Conservation (phyloP, 495 filamentous ascomycete genomes). For the Mytilinidion resinicola region DNA sequence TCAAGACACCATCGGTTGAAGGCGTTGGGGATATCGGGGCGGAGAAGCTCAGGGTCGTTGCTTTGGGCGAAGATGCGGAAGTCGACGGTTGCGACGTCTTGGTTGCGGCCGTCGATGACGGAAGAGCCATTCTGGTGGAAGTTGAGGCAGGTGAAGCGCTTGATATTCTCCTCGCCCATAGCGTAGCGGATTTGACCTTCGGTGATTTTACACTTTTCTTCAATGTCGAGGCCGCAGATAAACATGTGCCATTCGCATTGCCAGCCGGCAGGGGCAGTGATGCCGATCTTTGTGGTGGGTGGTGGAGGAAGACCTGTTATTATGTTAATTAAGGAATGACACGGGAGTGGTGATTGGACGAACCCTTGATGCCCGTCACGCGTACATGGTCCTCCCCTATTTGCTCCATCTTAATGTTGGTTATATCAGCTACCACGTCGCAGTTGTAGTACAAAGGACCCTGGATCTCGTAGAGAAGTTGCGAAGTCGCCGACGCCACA, state of each 20-base stretch:
- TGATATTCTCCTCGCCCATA: conserved; percentile 16
- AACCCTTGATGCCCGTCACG: conserved; percentile 17
- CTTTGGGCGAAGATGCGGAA: conserved; percentile 26
- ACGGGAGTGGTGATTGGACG: too few species aligned
- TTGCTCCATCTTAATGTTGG: conserved; percentile 22
- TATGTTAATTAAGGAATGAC: too few species aligned
- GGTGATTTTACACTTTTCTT: conserved; percentile 25
- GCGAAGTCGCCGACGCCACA: conserved; percentile 17
- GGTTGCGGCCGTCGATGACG: conserved; percentile 27
- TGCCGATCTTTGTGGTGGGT: conserved; percentile 26
- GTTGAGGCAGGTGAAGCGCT: conserved; percentile 30
- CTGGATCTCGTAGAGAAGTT: conserved; percentile 31
- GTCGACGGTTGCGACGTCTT: conserved; percentile 25
- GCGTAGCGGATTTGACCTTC: conserved; percentile 24
- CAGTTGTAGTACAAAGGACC: conserved; percentile 30
- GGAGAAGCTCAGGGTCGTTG: conserved; percentile 17
- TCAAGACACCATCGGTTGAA: conserved; percentile 31
- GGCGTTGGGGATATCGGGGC: conserved; percentile 28
- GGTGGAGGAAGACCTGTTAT: conserved; percentile 14
- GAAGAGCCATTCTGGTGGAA: conserved; percentile 34
- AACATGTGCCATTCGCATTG: conserved; percentile 27
- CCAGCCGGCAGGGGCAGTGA: conserved; percentile 24
- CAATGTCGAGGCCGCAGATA: conserved; percentile 27
- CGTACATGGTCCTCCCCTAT: conserved; percentile 22
- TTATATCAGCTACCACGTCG: conserved; percentile 25